Conservation (phyloP, 306 rosid genomes). For the Adenanthera pavonina region DNA sequence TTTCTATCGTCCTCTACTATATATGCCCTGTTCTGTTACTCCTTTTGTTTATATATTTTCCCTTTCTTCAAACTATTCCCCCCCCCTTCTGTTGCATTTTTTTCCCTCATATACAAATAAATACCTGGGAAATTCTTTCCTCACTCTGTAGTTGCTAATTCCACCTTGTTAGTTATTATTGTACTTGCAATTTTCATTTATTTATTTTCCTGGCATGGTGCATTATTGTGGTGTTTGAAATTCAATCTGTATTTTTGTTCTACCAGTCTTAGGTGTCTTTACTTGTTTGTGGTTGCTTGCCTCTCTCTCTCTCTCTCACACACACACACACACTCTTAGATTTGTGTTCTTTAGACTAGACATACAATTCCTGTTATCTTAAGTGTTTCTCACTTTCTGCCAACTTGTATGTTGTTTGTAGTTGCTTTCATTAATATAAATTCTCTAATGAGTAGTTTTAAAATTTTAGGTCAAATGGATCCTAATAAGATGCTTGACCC, state of each 20-base stretch:
- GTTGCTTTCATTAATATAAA: not conserved
- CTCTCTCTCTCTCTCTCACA: no score
- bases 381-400: no score
- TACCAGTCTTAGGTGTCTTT: slow-evolving; percentile 3
- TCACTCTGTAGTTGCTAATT: slow-evolving; percentile 3
- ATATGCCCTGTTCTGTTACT: not conserved
- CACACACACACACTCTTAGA: no score
- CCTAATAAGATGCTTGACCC: not conserved
- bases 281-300: not conserved
- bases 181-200: not conserved
- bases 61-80: no score
- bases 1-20: not conserved
- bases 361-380: no score
- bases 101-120: not conserved
- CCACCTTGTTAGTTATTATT: not conserved
- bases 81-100: not conserved
- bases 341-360: no score
- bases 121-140: not conserved
- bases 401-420: no score
- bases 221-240: slow-evolving; percentile 15
- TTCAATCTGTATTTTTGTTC: slow-evolving; percentile 7
- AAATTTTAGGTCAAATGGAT: not conserved
- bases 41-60: not conserved
- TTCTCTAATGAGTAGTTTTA: not conserved
- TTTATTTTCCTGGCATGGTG: slow-evolving; percentile 7